Evolutionary conservation across 2,329 filamentous ascomycete genomes (phyloP).

Genomic region (Penicillium brasilianum): DNA sequence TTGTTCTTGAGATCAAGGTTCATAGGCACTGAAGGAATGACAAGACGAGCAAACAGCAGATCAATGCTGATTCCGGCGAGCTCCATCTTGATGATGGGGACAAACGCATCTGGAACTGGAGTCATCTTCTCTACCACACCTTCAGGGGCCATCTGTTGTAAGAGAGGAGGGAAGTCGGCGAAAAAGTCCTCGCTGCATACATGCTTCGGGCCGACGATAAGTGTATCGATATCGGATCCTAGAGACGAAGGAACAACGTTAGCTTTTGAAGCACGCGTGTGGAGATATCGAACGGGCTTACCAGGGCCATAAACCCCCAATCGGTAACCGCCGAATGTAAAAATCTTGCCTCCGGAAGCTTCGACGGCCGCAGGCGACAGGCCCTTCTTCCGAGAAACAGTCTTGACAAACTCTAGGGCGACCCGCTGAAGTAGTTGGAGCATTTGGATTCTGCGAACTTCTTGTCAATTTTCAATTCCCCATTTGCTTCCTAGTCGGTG

Average conservation of each 20-base stretch:
- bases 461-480: conserved; percentile 12
- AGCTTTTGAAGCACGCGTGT: neutral
- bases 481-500: neutral
- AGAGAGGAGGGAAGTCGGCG: conserved; percentile 78
- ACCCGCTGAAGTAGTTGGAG: conserved; percentile 78
- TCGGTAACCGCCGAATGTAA: conserved; percentile 94
- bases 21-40: conserved; percentile 72
- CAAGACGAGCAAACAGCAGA: conserved; percentile 82
- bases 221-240: conserved; percentile 97
- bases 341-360: conserved; percentile 87
- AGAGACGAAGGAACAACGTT: conserved; percentile 10
- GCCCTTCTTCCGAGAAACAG: conserved; percentile 74
- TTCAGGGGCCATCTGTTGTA: conserved; percentile 74
- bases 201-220: conserved; percentile 89
- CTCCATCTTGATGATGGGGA: conserved; percentile 97
- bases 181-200: conserved; percentile 92
- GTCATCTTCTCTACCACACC: conserved; percentile 85
- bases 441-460: conserved; percentile 65
- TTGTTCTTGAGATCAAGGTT: conserved; percentile 81
- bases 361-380: conserved; percentile 78
- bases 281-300: conserved; percentile 37
- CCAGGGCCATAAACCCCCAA: conserved; percentile 89
- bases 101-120: conserved; percentile 85
- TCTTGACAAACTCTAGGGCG: conserved; percentile 83
- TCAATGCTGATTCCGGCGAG: conserved; percentile 92